Percentiles rank a stretch among this genome's conserved stretches.
These are phyloP conservation scores for Aeminium ludgeri DNA, from an alignment of 495 filamentous ascomycete species.

Conservation along the genomic window DNA sequence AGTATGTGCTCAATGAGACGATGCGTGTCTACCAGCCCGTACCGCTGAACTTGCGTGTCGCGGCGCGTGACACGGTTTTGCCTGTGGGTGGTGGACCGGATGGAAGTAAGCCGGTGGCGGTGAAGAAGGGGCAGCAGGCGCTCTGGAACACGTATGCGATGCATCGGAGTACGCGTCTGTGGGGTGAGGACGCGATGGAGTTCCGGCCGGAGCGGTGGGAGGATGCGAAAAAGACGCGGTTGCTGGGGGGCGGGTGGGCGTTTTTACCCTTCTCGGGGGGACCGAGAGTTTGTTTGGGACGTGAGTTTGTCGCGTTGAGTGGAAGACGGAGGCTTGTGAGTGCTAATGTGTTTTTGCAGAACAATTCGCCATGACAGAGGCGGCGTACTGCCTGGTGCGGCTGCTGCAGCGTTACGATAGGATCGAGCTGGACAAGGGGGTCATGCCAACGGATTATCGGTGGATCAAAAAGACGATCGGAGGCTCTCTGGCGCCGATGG, in stretches of 20 bases:
- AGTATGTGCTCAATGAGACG: conserved; percentile 15
- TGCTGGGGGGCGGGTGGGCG: conserved; percentile 12
- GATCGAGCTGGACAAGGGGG: conserved; percentile 7
- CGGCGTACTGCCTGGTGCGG: conserved; percentile 11
- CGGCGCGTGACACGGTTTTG: conserved; percentile 10
- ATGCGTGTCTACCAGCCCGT: conserved; percentile 16
- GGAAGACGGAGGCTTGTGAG: too few species aligned
- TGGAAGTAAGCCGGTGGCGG: conserved; percentile 6
- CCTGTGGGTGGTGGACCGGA: conserved; percentile 17
- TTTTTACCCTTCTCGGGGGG: conserved; percentile 17
- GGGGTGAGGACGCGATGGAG: conserved; percentile 13
- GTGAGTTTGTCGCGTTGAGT: too few species aligned
- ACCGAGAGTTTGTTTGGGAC: conserved; percentile 15
- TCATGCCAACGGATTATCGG: too few species aligned
- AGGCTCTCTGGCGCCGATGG: too few species aligned
- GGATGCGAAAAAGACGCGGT: conserved; percentile 6
- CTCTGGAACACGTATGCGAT: conserved; percentile 12
- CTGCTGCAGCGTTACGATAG: conserved; percentile 13
- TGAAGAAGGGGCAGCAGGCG: conserved; percentile 14
- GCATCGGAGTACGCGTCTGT: conserved; percentile 16
- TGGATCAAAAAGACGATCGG: too few species aligned
- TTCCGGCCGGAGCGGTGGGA: conserved; percentile 20
- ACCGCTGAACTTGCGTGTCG: conserved; percentile 11
- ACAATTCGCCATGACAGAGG: conserved; percentile 12
- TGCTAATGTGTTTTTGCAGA: too few species aligned